These are phyloP conservation scores for Sanghuangporus sanghuang DNA, from an alignment of 1,284 basidiomycete genomes.

Conservation along the genomic window DNA sequence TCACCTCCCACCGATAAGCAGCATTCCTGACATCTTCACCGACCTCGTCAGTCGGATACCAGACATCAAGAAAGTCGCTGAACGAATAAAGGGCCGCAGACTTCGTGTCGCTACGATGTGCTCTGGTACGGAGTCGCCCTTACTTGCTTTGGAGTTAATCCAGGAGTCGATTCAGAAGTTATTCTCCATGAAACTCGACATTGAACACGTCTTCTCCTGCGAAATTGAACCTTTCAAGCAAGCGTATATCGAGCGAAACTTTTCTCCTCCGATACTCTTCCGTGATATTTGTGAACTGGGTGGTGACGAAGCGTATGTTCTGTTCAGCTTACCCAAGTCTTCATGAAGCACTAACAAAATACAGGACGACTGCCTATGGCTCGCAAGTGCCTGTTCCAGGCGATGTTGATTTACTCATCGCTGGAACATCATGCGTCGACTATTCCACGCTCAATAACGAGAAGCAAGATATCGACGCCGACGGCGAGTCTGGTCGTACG, in stretches of 20 bases:
- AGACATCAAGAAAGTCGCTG: slow-evolving; percentile 62
- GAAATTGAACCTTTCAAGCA: slow-evolving; percentile 99
- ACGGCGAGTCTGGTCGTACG: slow-evolving; percentile 87
- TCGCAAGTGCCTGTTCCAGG: slow-evolving; percentile 83
- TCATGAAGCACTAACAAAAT: slow-evolving; percentile 17
- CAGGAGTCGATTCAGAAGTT: slow-evolving; percentile 70
- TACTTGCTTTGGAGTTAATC: slow-evolving; percentile 86
- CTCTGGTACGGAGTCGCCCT: slow-evolving; percentile 92
- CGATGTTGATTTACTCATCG: slow-evolving; percentile 85
- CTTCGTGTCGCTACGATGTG: slow-evolving; percentile 97
- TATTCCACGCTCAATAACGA: slow-evolving; percentile 94
- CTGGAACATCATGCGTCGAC: slow-evolving; percentile 94
- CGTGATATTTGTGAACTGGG: slow-evolving; percentile 93
- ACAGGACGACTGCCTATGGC: slow-evolving; percentile 87
- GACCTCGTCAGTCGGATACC: slow-evolving; percentile 77
- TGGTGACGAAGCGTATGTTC: slow-evolving; percentile 63
- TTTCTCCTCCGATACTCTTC: slow-evolving; percentile 86
- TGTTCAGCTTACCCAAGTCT: slow-evolving; percentile 4
- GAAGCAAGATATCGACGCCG: slow-evolving; percentile 83
- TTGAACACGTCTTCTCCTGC: slow-evolving; percentile 95
- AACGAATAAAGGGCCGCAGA: slow-evolving; percentile 74
- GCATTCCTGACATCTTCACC: slow-evolving; percentile 80
- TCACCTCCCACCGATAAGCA: slow-evolving; percentile 74
- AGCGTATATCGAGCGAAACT: slow-evolving; percentile 96
- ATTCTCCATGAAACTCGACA: slow-evolving; percentile 58